A percentile compares a stretch with the other conserved stretches of the same genome.
Evolutionary conservation across 495 filamentous ascomycete genomes (phyloP).

Genomic region (Trichoderma orchidacearum): DNA sequence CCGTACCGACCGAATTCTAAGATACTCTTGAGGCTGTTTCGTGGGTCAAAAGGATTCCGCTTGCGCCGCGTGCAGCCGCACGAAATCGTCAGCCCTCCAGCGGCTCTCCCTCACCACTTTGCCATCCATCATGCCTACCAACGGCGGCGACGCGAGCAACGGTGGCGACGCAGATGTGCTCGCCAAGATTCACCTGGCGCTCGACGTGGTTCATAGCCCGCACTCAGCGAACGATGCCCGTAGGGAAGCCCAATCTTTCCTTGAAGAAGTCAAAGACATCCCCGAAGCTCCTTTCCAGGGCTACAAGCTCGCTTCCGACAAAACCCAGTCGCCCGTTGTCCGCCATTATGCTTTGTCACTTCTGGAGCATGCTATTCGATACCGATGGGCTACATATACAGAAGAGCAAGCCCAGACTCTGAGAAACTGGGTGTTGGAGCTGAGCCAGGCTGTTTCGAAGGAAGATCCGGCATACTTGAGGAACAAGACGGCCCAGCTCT

Average conservation of each 20-base stretch:
- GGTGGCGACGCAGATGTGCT: conserved; percentile 15
- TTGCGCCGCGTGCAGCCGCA: not conserved
- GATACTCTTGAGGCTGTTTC: not conserved
- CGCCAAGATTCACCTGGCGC: conserved; percentile 59
- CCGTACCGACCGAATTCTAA: not conserved
- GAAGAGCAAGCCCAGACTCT: conserved; percentile 48
- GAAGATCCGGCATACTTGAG: conserved; percentile 73
- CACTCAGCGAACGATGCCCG: conserved; percentile 73
- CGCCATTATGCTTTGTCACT: conserved; percentile 88
- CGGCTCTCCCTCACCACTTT: not conserved
- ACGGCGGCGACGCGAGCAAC: conserved; percentile 9
- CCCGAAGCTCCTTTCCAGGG: conserved; percentile 71
- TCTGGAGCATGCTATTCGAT: conserved; percentile 74
- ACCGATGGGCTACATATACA: conserved; percentile 62
- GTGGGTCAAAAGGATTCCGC: not conserved
- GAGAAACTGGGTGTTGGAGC: conserved; percentile 57
- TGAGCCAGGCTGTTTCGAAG: conserved; percentile 57
- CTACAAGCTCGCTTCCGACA: conserved; percentile 66
- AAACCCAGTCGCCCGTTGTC: conserved; percentile 59
- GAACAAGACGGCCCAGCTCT: conserved; percentile 91
- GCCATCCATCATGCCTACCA: not conserved
- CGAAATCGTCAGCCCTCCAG: not conserved
- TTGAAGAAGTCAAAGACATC: conserved; percentile 70
- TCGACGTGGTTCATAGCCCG: conserved; percentile 75
- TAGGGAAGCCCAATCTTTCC: conserved; percentile 64